Evolutionary conservation across 1,284 basidiomycete species (phyloP).

Genomic region (Omphalotus olearius): DNA sequence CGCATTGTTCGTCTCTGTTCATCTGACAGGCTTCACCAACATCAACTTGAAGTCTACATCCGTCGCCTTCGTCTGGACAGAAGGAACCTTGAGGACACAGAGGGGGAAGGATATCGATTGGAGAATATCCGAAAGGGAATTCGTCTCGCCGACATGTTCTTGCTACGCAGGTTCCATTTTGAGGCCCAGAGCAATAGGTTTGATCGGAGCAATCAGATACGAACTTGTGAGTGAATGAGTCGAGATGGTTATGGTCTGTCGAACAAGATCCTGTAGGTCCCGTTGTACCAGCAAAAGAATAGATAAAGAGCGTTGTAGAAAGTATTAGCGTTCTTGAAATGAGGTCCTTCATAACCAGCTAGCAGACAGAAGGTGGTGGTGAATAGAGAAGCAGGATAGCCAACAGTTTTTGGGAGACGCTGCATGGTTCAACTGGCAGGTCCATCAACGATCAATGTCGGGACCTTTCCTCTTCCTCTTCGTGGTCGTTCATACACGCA

Average conservation of each 20-base stretch:
- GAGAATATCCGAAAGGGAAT: constrained; percentile 53
- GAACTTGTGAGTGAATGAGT: constrained; percentile 56
- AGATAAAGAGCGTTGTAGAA: not conserved
- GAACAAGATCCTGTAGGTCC: constrained; percentile 24
- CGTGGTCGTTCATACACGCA: too few relatives aligned
- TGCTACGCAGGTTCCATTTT: constrained; percentile 41
- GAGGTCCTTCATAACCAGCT: too few relatives aligned
- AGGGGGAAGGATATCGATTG: constrained; percentile 44
- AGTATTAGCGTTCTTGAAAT: too few relatives aligned
- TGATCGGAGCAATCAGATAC: constrained; percentile 60
- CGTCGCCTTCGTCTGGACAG: constrained; percentile 72
- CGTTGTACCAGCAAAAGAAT: not conserved
- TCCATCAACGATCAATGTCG: too few relatives aligned
- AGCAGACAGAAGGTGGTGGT: too few relatives aligned
- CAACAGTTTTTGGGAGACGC: too few relatives aligned
- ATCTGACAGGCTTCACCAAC: constrained; percentile 59
- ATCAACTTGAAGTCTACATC: constrained; percentile 44
- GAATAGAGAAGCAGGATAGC: too few relatives aligned
- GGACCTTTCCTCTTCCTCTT: too few relatives aligned
- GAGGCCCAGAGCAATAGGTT: constrained; percentile 49
- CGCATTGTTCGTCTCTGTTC: constrained; percentile 34
- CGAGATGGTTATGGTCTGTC: constrained; percentile 45
- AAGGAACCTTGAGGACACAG: constrained; percentile 52
- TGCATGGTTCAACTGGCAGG: too few relatives aligned
- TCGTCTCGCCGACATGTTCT: constrained; percentile 60